phyloP scores from a whole-genome alignment of 2,329 filamentous ascomycete species.

The Diaporthe australafricana region DNA sequence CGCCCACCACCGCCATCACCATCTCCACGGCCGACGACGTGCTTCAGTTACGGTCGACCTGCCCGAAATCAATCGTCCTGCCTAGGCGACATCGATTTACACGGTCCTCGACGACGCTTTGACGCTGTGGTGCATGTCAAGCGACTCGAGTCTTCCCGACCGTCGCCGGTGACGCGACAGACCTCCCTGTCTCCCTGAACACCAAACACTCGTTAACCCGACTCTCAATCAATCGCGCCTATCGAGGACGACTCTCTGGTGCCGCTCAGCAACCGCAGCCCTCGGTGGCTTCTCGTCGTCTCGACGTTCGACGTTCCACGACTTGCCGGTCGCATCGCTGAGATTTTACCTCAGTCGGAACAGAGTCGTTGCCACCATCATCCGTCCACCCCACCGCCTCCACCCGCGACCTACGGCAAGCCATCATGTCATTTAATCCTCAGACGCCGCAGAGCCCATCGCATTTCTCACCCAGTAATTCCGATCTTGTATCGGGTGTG shows the following conservation, averaged over 20 bases:
- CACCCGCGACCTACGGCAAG: constrained; percentile 27
- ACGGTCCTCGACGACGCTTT: neutral
- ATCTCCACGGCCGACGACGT: constrained; percentile 29
- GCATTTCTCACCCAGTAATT: constrained; percentile 68
- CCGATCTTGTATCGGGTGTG: constrained; percentile 62
- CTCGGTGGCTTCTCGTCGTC: constrained; percentile 28
- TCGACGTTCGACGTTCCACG: neutral
- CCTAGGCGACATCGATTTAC: constrained; percentile 6
- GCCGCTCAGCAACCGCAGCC: constrained; percentile 7
- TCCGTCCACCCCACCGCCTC: constrained; percentile 13
- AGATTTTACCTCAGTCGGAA: constrained; percentile 14
- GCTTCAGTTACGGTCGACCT: constrained; percentile 28
- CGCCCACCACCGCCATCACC: constrained; percentile 14
- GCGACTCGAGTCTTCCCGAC: constrained; percentile 14
- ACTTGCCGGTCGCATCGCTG: neutral
- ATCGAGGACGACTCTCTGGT: constrained; percentile 2
- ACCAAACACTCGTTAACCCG: constrained; percentile 3
- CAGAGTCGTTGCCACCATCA: constrained; percentile 10
- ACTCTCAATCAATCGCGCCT: constrained; percentile 11
- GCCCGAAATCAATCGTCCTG: constrained; percentile 24
- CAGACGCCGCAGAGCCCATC: constrained; percentile 76
- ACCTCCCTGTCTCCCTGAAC: constrained; percentile 25
- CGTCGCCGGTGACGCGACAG: constrained; percentile 34
- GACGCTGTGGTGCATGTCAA: constrained; percentile 30
- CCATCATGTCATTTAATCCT: constrained; percentile 74